These are phyloP conservation scores for Xylariaceae sp. DNA, from an alignment of 2,329 filamentous ascomycete genomes.

Conservation along the genomic window DNA sequence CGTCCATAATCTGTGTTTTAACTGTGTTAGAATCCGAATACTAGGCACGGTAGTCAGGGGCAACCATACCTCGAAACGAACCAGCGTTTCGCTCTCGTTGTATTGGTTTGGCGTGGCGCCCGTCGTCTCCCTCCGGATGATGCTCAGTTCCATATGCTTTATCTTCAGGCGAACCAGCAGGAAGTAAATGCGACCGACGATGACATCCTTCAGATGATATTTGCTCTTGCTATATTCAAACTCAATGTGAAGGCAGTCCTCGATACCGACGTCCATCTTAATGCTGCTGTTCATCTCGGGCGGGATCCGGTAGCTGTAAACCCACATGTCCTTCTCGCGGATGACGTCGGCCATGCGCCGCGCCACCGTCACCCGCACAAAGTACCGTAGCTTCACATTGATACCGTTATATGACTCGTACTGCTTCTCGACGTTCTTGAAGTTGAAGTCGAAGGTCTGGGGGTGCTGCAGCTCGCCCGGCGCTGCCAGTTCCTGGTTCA, in stretches of 20 bases:
- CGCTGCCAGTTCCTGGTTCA: slow-evolving; percentile 93
- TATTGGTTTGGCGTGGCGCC: slow-evolving; percentile 97
- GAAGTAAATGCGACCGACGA: slow-evolving; percentile 98
- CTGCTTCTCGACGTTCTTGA: slow-evolving; percentile 99
- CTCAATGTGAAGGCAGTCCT: slow-evolving; percentile 98
- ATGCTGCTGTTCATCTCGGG: slow-evolving; percentile 97
- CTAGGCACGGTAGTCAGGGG: not conserved
- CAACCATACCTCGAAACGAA: slow-evolving; percentile 77
- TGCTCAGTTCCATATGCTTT: slow-evolving; percentile 98
- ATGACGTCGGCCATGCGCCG: slow-evolving; percentile 97
- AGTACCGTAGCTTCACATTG: slow-evolving; percentile 98
- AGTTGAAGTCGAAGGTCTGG: slow-evolving; percentile 98
- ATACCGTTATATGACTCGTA: slow-evolving; percentile 99
- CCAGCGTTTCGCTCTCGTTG: slow-evolving; percentile 97
- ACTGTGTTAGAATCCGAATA: slow-evolving; percentile 8
- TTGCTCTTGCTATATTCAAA: slow-evolving; percentile 99
- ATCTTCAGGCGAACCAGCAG: slow-evolving; percentile 95
- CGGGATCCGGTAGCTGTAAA: slow-evolving; percentile 96
- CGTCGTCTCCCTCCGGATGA: slow-evolving; percentile 94
- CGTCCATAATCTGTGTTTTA: slow-evolving; percentile 82
- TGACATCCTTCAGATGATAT: slow-evolving; percentile 98
- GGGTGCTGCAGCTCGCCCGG: slow-evolving; percentile 97
- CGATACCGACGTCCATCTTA: slow-evolving; percentile 99
- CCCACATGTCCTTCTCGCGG: slow-evolving; percentile 99
- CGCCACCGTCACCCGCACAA: slow-evolving; percentile 92